phyloP scores from a whole-genome alignment of 768 basidiomycete genomes.

The Trametes cingulata region DNA sequence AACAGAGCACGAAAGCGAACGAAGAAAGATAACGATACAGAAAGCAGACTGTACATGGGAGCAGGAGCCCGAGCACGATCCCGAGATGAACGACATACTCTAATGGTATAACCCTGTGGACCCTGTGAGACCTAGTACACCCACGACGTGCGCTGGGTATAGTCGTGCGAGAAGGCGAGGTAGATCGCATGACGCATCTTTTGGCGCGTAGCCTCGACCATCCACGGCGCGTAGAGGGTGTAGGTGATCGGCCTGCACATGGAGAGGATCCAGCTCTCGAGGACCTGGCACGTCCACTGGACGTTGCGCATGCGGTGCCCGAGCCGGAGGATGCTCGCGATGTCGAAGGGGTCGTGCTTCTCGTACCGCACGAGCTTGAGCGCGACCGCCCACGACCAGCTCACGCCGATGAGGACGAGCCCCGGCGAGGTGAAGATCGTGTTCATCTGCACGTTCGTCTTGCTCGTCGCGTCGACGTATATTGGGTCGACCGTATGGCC shows the following conservation, averaged over 20 bases:
- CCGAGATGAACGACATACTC: background rate
- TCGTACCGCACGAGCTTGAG: conserved; percentile 71
- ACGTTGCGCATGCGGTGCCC: conserved; percentile 53
- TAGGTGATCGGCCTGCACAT: conserved; percentile 71
- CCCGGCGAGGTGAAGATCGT: conserved; percentile 61
- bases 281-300: conserved; percentile 53
- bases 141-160: background rate
- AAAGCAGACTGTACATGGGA: background rate
- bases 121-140: background rate
- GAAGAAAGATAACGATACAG: conserved; percentile 19
- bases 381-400: conserved; percentile 72
- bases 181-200: conserved; percentile 58
- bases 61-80: background rate
- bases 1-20: conserved; percentile 4
- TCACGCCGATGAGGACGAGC: conserved; percentile 57
- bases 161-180: conserved; percentile 18
- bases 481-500: conserved; percentile 56
- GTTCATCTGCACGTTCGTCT: conserved; percentile 52
- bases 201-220: conserved; percentile 46
- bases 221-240: conserved; percentile 43
- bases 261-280: conserved; percentile 59
- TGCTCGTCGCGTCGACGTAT: conserved; percentile 50
- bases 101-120: no score
- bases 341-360: conserved; percentile 63
- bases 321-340: conserved; percentile 65